Evolutionary conservation across 2,329 filamentous ascomycete genomes (phyloP).

Genomic region (Talaromyces sp.): DNA sequence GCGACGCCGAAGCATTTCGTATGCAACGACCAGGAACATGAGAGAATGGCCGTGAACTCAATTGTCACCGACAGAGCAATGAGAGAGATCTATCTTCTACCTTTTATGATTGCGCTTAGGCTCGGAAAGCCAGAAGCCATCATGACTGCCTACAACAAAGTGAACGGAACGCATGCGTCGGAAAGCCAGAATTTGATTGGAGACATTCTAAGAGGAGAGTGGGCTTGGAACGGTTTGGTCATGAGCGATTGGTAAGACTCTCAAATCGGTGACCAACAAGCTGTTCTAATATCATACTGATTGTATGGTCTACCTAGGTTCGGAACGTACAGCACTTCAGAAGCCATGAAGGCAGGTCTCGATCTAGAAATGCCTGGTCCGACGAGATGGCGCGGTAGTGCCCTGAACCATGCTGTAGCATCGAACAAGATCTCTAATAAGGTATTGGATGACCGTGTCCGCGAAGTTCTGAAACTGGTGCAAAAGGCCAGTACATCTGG

Average conservation of each 20-base stretch:
- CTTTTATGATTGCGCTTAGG: constrained; percentile 59
- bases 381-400: constrained; percentile 23
- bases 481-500: neutral
- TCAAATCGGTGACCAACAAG: neutral
- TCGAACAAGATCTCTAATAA: neutral
- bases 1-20: constrained; percentile 66
- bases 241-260: constrained; percentile 42
- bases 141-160: constrained; percentile 58
- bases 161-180: constrained; percentile 55
- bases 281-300: neutral
- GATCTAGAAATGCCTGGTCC: constrained; percentile 49
- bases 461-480: neutral
- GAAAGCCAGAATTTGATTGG: constrained; percentile 40
- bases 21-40: constrained; percentile 46
- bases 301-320: constrained; percentile 23
- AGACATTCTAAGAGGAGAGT: constrained; percentile 44
- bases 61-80: constrained; percentile 51
- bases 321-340: constrained; percentile 43
- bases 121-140: constrained; percentile 53
- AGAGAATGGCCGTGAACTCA: constrained; percentile 40
- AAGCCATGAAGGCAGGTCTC: constrained; percentile 43
- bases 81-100: constrained; percentile 60
- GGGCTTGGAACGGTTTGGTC: constrained; percentile 44
- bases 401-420: neutral
- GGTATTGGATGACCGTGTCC: neutral